Evolutionary conservation across 352 stramenopile species (phyloP).

Genomic region (Pythium vanterpoolii): DNA sequence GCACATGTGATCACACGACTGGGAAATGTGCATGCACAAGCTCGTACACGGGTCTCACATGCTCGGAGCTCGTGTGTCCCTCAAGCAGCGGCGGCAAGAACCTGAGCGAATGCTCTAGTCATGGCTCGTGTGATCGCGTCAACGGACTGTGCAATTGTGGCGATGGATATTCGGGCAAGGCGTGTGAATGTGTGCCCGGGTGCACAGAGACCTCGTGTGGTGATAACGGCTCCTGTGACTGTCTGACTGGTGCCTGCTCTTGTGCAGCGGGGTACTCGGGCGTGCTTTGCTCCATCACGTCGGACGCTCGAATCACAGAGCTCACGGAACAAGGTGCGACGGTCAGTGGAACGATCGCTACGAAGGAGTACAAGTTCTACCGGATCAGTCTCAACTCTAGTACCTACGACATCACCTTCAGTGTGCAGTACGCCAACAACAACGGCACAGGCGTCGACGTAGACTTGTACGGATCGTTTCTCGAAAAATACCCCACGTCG

Average conservation of each 20-base stretch:
- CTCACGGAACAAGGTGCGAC: constrained; percentile 27
- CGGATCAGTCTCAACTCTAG: constrained; percentile 55
- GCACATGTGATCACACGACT: constrained; percentile 44
- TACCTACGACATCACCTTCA: constrained; percentile 67
- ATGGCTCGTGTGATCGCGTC: constrained; percentile 60
- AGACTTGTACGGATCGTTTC: constrained; percentile 75
- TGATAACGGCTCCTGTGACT: constrained; percentile 50
- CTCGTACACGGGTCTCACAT: constrained; percentile 54
- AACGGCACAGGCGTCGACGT: constrained; percentile 32
- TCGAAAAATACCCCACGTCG: constrained; percentile 51
- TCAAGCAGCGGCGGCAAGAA: constrained; percentile 33
- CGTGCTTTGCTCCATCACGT: constrained; percentile 26
- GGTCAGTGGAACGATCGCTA: constrained; percentile 24
- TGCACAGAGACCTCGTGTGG: constrained; percentile 45
- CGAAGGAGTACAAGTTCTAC: constrained; percentile 75
- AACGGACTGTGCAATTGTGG: constrained; percentile 46
- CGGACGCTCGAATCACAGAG: constrained; percentile 22
- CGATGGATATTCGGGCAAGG: constrained; percentile 54
- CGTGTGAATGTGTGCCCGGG: constrained; percentile 69
- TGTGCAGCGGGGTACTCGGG: constrained; percentile 47
- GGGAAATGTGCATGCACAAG: constrained; percentile 45
- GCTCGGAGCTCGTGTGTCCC: constrained; percentile 57
- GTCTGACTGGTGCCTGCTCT: constrained; percentile 53
- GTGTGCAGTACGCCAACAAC: constrained; percentile 34
- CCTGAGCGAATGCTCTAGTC: constrained; percentile 53